Percentiles rank a stretch among this genome's conserved stretches.
phyloP scores from a whole-genome alignment of 108 stramenopile genomes.

The Aurantiochytrium sp. region DNA sequence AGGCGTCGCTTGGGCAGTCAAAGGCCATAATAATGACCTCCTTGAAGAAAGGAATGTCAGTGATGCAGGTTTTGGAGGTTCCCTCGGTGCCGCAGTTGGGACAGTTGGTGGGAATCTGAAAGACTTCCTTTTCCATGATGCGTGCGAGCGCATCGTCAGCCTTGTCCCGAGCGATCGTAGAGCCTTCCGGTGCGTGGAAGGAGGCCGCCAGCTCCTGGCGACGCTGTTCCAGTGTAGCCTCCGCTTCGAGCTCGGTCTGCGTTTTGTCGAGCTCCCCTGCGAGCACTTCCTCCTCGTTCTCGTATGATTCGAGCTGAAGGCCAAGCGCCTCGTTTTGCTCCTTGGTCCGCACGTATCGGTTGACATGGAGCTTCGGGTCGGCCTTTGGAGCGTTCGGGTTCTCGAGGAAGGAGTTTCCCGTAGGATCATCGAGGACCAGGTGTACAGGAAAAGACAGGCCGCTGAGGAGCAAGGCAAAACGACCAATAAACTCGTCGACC shows the following conservation, averaged over 20 bases:
- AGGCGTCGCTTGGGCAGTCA: slow-evolving; percentile 56
- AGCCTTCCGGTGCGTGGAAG: not conserved
- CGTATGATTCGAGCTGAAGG: slow-evolving; percentile 24
- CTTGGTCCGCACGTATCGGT: slow-evolving; percentile 22
- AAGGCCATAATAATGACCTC: slow-evolving; percentile 80
- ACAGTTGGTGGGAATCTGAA: slow-evolving; percentile 29
- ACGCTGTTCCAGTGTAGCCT: not conserved
- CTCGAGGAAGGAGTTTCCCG: slow-evolving; percentile 57
- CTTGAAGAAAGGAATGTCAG: slow-evolving; percentile 86
- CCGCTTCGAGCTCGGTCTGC: not conserved
- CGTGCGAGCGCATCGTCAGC: not conserved
- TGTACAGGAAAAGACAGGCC: slow-evolving; percentile 29
- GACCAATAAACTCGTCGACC: slow-evolving; percentile 11
- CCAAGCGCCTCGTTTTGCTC: slow-evolving; percentile 24
- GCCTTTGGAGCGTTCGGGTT: slow-evolving; percentile 42
- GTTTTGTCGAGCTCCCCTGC: not conserved
- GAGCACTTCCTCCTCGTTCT: slow-evolving; percentile 23
- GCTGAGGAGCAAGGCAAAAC: slow-evolving; percentile 8
- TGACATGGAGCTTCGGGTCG: slow-evolving; percentile 33
- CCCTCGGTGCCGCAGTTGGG: slow-evolving; percentile 39
- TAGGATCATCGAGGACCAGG: slow-evolving; percentile 47
- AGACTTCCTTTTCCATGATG: slow-evolving; percentile 24
- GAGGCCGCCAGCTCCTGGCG: not conserved
- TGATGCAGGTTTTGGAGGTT: slow-evolving; percentile 58
- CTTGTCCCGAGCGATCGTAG: not conserved